phyloP scores from a whole-genome alignment of 2,329 filamentous ascomycete species.

The Ambrosiella xylebori region DNA sequence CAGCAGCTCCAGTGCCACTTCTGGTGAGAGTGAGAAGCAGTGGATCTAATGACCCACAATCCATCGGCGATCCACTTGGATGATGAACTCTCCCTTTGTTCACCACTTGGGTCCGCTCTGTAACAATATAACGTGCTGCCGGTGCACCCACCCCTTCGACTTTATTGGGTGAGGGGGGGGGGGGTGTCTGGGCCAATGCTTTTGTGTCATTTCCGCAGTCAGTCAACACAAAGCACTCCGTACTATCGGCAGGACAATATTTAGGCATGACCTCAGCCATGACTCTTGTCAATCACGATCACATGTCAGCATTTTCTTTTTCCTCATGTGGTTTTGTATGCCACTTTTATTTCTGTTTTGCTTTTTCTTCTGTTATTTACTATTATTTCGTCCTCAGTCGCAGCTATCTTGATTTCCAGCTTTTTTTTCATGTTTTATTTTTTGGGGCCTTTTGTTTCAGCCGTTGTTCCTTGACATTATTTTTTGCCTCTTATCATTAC shows the following conservation, averaged over 20 bases:
- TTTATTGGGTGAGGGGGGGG: neutral
- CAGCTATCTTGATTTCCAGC: neutral
- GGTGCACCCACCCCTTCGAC: conserved; percentile 6
- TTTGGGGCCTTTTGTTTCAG: neutral
- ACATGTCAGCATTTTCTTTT: neutral
- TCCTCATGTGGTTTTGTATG: neutral
- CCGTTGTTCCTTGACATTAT: neutral
- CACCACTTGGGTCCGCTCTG: conserved; percentile 2
- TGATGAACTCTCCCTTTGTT: conserved; percentile 9
- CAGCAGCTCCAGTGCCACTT: conserved; percentile 6
- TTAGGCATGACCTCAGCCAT: no score
- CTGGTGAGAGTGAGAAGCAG: conserved; percentile 19
- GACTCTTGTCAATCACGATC: neutral
- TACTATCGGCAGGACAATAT: no score
- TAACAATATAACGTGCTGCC: conserved; percentile 13
- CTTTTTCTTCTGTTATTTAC: neutral
- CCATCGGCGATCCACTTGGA: neutral
- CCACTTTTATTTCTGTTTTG: conserved; percentile 1
- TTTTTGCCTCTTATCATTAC: neutral
- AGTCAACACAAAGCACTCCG: no score
- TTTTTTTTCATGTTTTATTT: neutral
- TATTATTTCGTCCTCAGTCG: neutral
- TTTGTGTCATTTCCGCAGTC: no score
- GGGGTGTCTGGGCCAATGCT: neutral
- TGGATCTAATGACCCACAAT: conserved; percentile 23